These are phyloP conservation scores for Globisporangium spinosum DNA, from an alignment of 352 stramenopile genomes.

Conservation along the genomic window DNA sequence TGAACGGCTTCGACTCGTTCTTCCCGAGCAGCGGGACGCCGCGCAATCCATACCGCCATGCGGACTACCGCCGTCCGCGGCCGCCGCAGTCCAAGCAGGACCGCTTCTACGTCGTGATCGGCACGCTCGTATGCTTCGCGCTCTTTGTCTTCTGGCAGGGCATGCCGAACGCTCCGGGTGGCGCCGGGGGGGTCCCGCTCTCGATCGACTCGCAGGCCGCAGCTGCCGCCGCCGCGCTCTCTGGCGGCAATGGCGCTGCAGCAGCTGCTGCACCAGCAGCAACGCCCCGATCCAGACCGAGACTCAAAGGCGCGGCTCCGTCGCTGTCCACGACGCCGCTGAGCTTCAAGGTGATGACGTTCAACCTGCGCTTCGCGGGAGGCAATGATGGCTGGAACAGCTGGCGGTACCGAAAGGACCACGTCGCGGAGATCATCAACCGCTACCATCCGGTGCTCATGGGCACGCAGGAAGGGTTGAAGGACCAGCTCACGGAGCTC, in stretches of 20 bases:
- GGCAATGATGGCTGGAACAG: constrained; percentile 60
- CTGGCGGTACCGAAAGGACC: constrained; percentile 68
- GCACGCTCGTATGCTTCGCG: constrained; percentile 62
- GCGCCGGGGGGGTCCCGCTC: constrained; percentile 7
- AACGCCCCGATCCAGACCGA: constrained; percentile 19
- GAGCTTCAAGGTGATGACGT: constrained; percentile 80
- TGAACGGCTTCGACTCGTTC: constrained; percentile 69
- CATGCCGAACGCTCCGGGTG: constrained; percentile 4
- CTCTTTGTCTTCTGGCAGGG: constrained; percentile 57
- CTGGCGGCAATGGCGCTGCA: constrained; percentile 16
- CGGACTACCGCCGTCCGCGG: constrained; percentile 29
- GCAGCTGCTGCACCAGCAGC: background rate
- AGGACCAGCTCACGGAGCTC: constrained; percentile 60
- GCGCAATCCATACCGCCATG: constrained; percentile 79
- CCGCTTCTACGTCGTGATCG: constrained; percentile 59
- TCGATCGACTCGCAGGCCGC: constrained; percentile 36
- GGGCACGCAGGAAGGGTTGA: constrained; percentile 72
- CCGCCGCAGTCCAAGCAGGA: constrained; percentile 36
- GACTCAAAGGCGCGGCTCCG: constrained; percentile 35
- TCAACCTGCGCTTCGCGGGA: constrained; percentile 73
- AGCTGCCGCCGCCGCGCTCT: constrained; percentile 27
- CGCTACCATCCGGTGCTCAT: constrained; percentile 69
- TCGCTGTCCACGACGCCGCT: constrained; percentile 33
- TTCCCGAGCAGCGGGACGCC: constrained; percentile 54
- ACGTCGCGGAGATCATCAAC: constrained; percentile 72